phyloP scores from a whole-genome alignment of 495 filamentous ascomycete genomes.

The Aspergillus baeticus region DNA sequence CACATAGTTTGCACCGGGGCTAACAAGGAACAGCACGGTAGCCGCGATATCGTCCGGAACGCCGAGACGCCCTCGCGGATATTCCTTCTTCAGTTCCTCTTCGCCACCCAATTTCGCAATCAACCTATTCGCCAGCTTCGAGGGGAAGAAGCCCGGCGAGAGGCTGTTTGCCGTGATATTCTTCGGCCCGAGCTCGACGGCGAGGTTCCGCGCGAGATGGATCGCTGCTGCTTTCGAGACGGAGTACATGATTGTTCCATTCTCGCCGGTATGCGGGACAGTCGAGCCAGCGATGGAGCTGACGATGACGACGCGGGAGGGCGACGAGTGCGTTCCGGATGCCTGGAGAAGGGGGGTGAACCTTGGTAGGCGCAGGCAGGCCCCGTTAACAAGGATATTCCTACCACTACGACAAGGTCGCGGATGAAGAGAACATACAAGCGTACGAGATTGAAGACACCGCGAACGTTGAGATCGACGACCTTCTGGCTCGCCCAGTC shows the following conservation, averaged over 20 bases:
- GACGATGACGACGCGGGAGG: constrained; percentile 79
- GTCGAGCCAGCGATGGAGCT: constrained; percentile 75
- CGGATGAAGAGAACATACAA: constrained; percentile 33
- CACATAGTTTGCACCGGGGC: constrained; percentile 67
- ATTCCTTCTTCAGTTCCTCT: constrained; percentile 56
- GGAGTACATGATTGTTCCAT: constrained; percentile 79
- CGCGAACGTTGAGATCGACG: constrained; percentile 89
- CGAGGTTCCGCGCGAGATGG: constrained; percentile 76
- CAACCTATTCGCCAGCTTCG: constrained; percentile 78
- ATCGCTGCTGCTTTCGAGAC: constrained; percentile 79
- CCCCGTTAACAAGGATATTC: no score
- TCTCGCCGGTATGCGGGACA: constrained; percentile 66
- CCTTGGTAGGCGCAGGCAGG: constrained; percentile 34
- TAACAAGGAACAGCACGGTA: constrained; percentile 71
- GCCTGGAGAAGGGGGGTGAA: constrained; percentile 74
- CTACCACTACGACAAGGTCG: no score
- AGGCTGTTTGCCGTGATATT: constrained; percentile 81
- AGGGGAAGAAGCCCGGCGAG: constrained; percentile 87
- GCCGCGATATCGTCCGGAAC: constrained; percentile 81
- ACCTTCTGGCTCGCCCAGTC: constrained; percentile 83
- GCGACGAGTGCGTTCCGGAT: constrained; percentile 60
- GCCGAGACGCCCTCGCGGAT: constrained; percentile 69
- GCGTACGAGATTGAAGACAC: constrained; percentile 78
- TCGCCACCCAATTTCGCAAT: constrained; percentile 68
- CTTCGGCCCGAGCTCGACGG: constrained; percentile 78